Conservation (phyloP, 768 basidiomycete genomes). For the Leccinum uliginosum region DNA sequence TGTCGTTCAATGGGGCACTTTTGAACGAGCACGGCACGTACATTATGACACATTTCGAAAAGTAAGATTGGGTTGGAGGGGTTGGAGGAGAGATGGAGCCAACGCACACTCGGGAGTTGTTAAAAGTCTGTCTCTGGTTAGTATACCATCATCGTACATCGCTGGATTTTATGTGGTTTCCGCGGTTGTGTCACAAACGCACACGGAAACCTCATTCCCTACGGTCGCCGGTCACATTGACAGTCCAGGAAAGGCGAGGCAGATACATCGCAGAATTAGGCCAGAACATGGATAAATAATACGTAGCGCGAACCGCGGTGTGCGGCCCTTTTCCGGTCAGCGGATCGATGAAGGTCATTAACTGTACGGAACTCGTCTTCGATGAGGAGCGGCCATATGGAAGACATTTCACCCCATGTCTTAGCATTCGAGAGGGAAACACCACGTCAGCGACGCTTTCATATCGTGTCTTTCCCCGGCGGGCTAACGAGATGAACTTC, state of each 20-base stretch:
- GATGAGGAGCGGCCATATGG: background rate
- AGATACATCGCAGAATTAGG: slow-evolving; percentile 20
- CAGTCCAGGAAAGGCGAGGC: slow-evolving; percentile 35
- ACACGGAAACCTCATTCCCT: slow-evolving; percentile 39
- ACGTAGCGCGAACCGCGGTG: slow-evolving; percentile 16
- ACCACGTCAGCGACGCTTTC: slow-evolving; percentile 1
- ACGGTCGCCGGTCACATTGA: slow-evolving; percentile 30
- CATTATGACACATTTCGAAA: slow-evolving; percentile 67
- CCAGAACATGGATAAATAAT: slow-evolving; percentile 20
- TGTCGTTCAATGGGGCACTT: background rate
- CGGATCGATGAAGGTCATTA: slow-evolving; percentile 12
- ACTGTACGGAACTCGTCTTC: slow-evolving; percentile 7
- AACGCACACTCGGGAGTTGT: slow-evolving; percentile 16
- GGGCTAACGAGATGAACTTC: slow-evolving; percentile 14
- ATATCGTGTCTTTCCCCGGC: slow-evolving; percentile 11
- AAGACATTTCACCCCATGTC: background rate
- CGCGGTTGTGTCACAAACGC: slow-evolving; percentile 30
- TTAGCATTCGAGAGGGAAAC: slow-evolving; percentile 1
- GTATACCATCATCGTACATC: slow-evolving; percentile 9
- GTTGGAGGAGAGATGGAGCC: slow-evolving; percentile 13
- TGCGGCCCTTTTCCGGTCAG: slow-evolving; percentile 7
- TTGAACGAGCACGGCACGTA: slow-evolving; percentile 32
- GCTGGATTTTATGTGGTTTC: slow-evolving; percentile 29
- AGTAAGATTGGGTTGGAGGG: slow-evolving; percentile 10
- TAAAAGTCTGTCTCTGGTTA: slow-evolving; percentile 14